Evolutionary conservation across 2,329 filamentous ascomycete species (phyloP).

Genomic region (Phoma sp.): DNA sequence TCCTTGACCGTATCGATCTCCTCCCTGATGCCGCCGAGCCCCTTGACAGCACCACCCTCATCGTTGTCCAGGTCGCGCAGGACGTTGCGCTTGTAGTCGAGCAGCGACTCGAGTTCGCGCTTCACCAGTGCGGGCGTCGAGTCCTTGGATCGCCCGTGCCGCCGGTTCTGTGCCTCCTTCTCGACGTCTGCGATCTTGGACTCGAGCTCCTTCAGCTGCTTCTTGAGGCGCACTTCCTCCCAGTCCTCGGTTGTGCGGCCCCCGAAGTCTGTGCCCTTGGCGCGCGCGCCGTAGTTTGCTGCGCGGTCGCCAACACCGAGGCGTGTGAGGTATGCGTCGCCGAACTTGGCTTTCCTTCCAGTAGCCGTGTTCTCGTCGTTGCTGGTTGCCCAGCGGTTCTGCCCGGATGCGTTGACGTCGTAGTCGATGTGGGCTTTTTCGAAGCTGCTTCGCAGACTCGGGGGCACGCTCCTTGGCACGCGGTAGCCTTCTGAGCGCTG

Average conservation of each 20-base stretch:
- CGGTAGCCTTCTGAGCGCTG: slow-evolving; percentile 94
- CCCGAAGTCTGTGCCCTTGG: slow-evolving; percentile 88
- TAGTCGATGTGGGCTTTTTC: slow-evolving; percentile 98
- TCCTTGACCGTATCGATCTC: slow-evolving; percentile 91
- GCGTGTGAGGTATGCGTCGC: slow-evolving; percentile 92
- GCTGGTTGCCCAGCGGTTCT: slow-evolving; percentile 80
- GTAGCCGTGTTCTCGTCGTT: slow-evolving; percentile 82
- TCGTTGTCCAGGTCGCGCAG: slow-evolving; percentile 78
- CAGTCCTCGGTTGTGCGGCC: slow-evolving; percentile 87
- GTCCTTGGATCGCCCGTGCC: slow-evolving; percentile 66
- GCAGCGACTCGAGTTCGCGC: slow-evolving; percentile 88
- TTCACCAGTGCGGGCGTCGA: slow-evolving; percentile 91
- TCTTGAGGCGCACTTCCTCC: slow-evolving; percentile 95
- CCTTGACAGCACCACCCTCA: slow-evolving; percentile 67
- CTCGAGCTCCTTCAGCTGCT: slow-evolving; percentile 88
- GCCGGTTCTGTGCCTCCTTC: slow-evolving; percentile 68
- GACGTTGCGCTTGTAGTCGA: slow-evolving; percentile 91
- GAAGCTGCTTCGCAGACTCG: slow-evolving; percentile 88
- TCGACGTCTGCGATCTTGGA: slow-evolving; percentile 86
- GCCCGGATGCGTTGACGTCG: slow-evolving; percentile 81
- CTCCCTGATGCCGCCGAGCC: slow-evolving; percentile 78
- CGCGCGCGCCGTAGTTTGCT: slow-evolving; percentile 68
- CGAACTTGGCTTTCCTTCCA: slow-evolving; percentile 95
- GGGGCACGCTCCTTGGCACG: slow-evolving; percentile 89
- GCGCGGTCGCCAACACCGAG: slow-evolving; percentile 79